Base-by-base conservation (phyloP, 1,284 basidiomycete genomes). In the Trichosporon faecale region DNA sequence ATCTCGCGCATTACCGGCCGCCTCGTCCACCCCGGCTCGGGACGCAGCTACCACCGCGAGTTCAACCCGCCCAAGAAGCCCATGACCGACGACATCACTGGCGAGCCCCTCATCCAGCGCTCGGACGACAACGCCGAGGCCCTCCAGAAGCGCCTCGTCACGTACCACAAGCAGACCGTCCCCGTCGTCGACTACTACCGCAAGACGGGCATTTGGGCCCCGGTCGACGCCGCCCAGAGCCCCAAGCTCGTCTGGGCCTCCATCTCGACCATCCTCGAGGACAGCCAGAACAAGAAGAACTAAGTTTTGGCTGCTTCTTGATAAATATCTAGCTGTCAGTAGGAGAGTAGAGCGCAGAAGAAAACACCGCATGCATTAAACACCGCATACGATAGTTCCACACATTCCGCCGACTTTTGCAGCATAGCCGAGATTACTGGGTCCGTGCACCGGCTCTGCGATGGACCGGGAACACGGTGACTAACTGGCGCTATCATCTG, bases 101-200 rank as follows among this genome's bases (percentile, higher is more conserved):
- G 97, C 75, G 96, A 99, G 85, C 93, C 95, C 35, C 89, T 98
- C 75, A 90, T 96, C 77, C 94, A 94, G 83, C 91, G 91, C 74
- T 93, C 93, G 18, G 93, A 95, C 82, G 93, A 95, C 85, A 95
- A 95, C 77, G 91, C 92, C 73, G 94, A 97, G 83, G 94, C 96
- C 14, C 88, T 99, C 68, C 89, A 90, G 78, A 98, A 96, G 85
- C 91, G 96, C 65, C 87, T 99, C 68, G 78, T 82, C 8, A 90
- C 93, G 14, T 98, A 92, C 88, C 96, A 98, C 86, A 68, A 79
- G 67, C 95, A 97, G 85, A 99, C 96, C 25, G 91, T 91, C 3
- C 95, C 95, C 35, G 96, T 99, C 31, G 92, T 95, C n/a, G 94
- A 94, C 67, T 98, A 97, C 87, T 99, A 99, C 89, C 92, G 91